These are phyloP conservation scores for Phytopythium mirpurense DNA, from an alignment of 352 stramenopile species.

Conservation along the genomic window DNA sequence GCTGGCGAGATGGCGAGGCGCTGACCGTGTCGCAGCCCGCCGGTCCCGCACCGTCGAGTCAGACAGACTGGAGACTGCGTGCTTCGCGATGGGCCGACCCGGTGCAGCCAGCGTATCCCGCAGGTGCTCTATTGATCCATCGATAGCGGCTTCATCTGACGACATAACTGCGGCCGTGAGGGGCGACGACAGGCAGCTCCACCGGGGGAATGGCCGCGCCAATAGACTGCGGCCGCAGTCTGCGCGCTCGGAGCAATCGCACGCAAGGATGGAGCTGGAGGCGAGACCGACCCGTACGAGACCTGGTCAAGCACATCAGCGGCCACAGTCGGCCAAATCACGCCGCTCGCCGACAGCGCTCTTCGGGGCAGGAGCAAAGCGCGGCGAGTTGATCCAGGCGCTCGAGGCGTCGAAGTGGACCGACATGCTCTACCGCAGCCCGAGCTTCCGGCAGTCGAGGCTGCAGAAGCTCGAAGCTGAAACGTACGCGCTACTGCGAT, in stretches of 20 bases:
- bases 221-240: conserved; percentile 4
- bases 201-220: not conserved
- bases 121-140: not conserved
- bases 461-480: conserved; percentile 31
- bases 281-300: not conserved
- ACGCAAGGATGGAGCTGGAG: not conserved
- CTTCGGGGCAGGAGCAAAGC: not conserved
- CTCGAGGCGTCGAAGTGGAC: conserved; percentile 34
- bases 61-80: not conserved
- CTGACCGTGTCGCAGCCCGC: not conserved
- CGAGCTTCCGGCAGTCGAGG: conserved; percentile 29
- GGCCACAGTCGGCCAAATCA: conserved; percentile 29
- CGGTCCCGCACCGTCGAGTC: not conserved
- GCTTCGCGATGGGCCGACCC: not conserved
- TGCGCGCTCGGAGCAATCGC: conserved; percentile 1
- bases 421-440: conserved; percentile 32
- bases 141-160: not conserved
- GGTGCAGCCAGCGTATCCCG: not conserved
- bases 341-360: conserved; percentile 2
- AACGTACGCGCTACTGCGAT: conserved; percentile 42
- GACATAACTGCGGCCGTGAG: not conserved
- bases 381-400: conserved; percentile 1
- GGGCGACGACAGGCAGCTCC: not conserved
- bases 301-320: not conserved
- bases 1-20: not conserved